Evolutionary conservation across 2,329 filamentous ascomycete species (phyloP), one percentile per base, ranked within the genome.

Genomic region (Neonectria ditissima): DNA sequence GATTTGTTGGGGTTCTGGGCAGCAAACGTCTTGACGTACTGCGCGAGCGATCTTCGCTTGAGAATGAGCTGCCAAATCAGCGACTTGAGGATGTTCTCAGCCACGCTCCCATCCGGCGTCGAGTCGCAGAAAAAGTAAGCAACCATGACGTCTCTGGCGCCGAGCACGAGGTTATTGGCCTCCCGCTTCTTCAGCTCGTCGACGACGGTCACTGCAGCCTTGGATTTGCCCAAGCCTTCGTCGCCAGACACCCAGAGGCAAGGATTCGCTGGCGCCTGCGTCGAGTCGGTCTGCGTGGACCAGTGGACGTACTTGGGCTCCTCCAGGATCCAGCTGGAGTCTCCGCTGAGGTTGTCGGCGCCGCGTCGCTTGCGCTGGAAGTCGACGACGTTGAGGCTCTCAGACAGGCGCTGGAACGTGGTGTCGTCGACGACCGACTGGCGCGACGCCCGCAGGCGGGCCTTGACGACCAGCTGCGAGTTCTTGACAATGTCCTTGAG

Each of bases 51-150:
- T 43, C 75, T 68, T 57, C 79, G 74, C 61, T 80, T 70, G 20
- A 65, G 68, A 28, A 80, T 79, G 11, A 81, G 70, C 55, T 81
- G 79, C 37, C 74, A 73, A 7, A 81, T 68, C 11, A 81, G 43
- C 4, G 78, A 80, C 59, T 79, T 80, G 22, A 81, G 74, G 11
- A 80, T 50, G 32, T 81, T 79, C 55, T 81, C 79, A 1, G 79
- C 78, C 2, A 76, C 77, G 20, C 72, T 78, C 20, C 75, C 79
- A 24, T 80, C 78, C 8, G 70, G 55, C 0, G 71, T 71, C 7
- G 72, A 64, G 26, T 79, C 79, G 44, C 79, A 81, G 52, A 81
- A 78, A 67, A 81, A 81, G 58, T 80, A 80, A 0, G 77, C 78
- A 13, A 80, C 67, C 10, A 80, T 67, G 18, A 76, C 70, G 3